A percentile compares a stretch with the other conserved stretches of the same genome.
Conservation (phyloP, 805 yeast species). For the Spathaspora sp. region DNA sequence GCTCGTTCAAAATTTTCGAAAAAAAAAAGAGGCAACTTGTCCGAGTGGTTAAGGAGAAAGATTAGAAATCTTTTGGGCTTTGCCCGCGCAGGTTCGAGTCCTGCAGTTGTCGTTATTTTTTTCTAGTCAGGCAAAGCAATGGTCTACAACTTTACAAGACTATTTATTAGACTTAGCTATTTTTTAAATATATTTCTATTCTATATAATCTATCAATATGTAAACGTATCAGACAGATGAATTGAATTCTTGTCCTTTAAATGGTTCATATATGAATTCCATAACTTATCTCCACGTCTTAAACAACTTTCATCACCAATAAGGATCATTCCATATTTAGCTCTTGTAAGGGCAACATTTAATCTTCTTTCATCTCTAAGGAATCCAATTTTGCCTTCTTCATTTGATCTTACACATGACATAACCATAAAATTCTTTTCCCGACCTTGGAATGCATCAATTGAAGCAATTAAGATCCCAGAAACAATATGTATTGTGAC, state of each 20-base stretch:
- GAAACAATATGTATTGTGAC: slow-evolving; percentile 48
- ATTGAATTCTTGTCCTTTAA: slow-evolving; percentile 24
- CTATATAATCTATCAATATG: slow-evolving; percentile 2
- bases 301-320: slow-evolving; percentile 37
- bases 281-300: slow-evolving; percentile 45
- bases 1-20: not conserved
- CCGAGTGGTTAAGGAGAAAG: slow-evolving; percentile 41
- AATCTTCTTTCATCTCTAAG: slow-evolving; percentile 80
- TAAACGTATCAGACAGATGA: slow-evolving; percentile 6
- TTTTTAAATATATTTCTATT: not conserved
- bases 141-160: too few relatives aligned
- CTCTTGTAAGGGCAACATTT: slow-evolving; percentile 88
- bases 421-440: slow-evolving; percentile 50
- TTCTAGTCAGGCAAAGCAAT: too few relatives aligned
- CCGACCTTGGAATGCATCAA: slow-evolving; percentile 60
- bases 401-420: slow-evolving; percentile 65
- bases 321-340: slow-evolving; percentile 69
- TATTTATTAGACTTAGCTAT: too few relatives aligned
- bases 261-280: slow-evolving; percentile 48
- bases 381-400: slow-evolving; percentile 72
- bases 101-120: slow-evolving; percentile 51
- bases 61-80: slow-evolving; percentile 48
- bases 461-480: slow-evolving; percentile 51
- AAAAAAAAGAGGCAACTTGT: slow-evolving; percentile 24
- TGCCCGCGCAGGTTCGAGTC: slow-evolving; percentile 66